Evolutionary conservation across 257 asterid genomes (phyloP).

Genomic region (Solanum microdontum): DNA sequence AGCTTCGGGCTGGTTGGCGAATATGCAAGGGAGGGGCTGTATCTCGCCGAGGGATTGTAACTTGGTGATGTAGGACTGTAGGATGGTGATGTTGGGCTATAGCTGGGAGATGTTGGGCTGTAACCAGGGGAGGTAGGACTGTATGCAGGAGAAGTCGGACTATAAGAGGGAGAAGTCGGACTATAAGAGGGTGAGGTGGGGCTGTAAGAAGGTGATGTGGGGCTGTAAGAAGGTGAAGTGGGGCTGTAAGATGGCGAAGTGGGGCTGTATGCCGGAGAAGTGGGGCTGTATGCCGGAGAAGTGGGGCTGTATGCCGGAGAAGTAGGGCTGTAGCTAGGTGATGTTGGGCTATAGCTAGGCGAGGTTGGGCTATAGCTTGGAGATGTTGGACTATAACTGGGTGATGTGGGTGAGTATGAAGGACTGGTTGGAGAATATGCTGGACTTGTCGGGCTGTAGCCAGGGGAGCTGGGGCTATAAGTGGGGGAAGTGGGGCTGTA

Average conservation of each 20-base stretch:
- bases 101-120: constrained; percentile 91
- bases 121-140: constrained; percentile 90
- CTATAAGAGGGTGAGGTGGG: constrained; percentile 87
- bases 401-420: constrained; percentile 80
- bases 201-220: constrained; percentile 78
- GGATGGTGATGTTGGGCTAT: constrained; percentile 75
- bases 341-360: constrained; percentile 80
- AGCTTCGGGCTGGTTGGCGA: constrained; percentile 91
- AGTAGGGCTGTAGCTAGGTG: constrained; percentile 68
- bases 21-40: constrained; percentile 90
- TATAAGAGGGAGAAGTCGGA: constrained; percentile 74
- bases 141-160: constrained; percentile 77
- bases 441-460: constrained; percentile 89
- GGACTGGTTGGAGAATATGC: constrained; percentile 95
- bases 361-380: constrained; percentile 83
- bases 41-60: constrained; percentile 76
- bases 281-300: constrained; percentile 76
- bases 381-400: constrained; percentile 58
- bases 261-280: constrained; percentile 83
- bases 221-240: constrained; percentile 72
- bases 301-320: constrained; percentile 86
- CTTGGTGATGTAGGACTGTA: constrained; percentile 81
- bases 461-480: constrained; percentile 89
- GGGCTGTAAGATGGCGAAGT: constrained; percentile 90
- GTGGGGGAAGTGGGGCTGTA: constrained; percentile 48